Evolutionary conservation across 2,329 filamentous ascomycete species (phyloP).

Genomic region (Verticillium nonalfalfae): DNA sequence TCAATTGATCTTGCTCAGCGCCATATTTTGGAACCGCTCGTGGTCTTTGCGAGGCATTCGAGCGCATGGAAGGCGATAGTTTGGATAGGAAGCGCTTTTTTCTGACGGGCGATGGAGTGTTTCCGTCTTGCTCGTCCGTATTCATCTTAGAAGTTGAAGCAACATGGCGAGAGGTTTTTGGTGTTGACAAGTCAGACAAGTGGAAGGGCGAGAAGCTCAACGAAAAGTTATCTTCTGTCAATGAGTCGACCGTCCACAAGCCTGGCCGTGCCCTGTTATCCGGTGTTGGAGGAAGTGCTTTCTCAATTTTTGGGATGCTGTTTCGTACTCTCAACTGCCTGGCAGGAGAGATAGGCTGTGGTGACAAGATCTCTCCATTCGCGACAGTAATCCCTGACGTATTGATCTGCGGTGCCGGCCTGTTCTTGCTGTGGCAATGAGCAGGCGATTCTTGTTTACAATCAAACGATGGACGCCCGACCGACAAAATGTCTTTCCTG

Average conservation of each 20-base stretch:
- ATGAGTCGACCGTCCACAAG: not conserved
- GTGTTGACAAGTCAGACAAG: constrained; percentile 6
- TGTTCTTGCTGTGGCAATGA: constrained; percentile 18
- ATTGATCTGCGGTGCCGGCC: constrained; percentile 16
- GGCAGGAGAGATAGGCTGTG: constrained; percentile 41
- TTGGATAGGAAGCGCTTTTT: not conserved
- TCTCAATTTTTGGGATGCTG: constrained; percentile 46
- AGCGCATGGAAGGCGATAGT: not conserved
- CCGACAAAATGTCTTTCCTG: not conserved
- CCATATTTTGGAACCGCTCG: not conserved
- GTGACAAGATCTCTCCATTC: constrained; percentile 27
- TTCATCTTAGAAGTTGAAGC: not conserved
- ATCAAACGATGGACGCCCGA: not conserved
- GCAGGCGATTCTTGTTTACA: not conserved
- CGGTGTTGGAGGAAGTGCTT: constrained; percentile 41
- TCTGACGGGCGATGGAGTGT: not conserved
- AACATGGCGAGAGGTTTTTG: not conserved
- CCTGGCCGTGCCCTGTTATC: constrained; percentile 11
- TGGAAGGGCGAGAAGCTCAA: constrained; percentile 10
- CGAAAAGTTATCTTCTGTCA: constrained; percentile 4
- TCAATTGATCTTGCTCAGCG: not conserved
- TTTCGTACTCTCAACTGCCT: constrained; percentile 38
- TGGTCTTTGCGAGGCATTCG: not conserved
- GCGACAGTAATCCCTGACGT: constrained; percentile 9
- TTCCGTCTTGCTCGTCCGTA: not conserved